A percentile compares a stretch with the other conserved stretches of the same genome.
Conservation (phyloP, 2,329 filamentous ascomycete species). For the Domatiomyces catenatus region DNA sequence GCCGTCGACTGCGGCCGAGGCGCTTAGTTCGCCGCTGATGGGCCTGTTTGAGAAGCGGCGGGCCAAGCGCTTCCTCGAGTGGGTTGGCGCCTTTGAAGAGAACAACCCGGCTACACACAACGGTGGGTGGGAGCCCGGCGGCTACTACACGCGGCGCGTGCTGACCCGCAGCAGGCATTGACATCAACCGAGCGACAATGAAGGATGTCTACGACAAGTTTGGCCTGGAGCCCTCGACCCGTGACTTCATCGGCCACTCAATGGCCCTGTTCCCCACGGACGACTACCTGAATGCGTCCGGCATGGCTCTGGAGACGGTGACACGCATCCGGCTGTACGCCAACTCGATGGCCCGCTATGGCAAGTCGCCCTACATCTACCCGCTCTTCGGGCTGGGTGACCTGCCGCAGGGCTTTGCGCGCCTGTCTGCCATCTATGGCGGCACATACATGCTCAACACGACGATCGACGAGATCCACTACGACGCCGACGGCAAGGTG, state of each 20-base stretch:
- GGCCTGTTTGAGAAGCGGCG: conserved; percentile 94
- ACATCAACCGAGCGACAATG: conserved; percentile 69
- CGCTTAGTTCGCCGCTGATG: conserved; percentile 85
- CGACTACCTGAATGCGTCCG: conserved; percentile 60
- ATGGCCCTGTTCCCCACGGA: conserved; percentile 94
- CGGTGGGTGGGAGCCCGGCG: conserved; percentile 41
- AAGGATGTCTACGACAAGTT: conserved; percentile 99
- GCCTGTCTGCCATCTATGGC: conserved; percentile 93
- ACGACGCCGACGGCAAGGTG: conserved; percentile 64
- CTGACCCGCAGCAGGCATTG: conserved; percentile 41
- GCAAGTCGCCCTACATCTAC: conserved; percentile 99
- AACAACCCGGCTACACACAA: conserved; percentile 78
- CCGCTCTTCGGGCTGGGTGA: conserved; percentile 94
- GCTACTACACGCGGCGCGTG: conserved; percentile 1
- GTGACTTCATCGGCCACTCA: conserved; percentile 93
- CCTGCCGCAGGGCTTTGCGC: conserved; percentile 92
- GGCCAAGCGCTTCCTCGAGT: conserved; percentile 93
- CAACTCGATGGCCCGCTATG: conserved; percentile 92
- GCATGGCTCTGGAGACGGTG: conserved; percentile 68
- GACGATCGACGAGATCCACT: conserved; percentile 73
- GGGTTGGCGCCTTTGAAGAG: conserved; percentile 73
- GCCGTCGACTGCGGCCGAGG: conserved; percentile 79
- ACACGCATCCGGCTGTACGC: conserved; percentile 90
- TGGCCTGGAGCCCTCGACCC: conserved; percentile 71
- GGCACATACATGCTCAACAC: conserved; percentile 99